A percentile compares a stretch with the other conserved stretches of the same genome.
phyloP scores from a whole-genome alignment of 2,329 filamentous ascomycete species.

The Ophiostoma australiae region DNA sequence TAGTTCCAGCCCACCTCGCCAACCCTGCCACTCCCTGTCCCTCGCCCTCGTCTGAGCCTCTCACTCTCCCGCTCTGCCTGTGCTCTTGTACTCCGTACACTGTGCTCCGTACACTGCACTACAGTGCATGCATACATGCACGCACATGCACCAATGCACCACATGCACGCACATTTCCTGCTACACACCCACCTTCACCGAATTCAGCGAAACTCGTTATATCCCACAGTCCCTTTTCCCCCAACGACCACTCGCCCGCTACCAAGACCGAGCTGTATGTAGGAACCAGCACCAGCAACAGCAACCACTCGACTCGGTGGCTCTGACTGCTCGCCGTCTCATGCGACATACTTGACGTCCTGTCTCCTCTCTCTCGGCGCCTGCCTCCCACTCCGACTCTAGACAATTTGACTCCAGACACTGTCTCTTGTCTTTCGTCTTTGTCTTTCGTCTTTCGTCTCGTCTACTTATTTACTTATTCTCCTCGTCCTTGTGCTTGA shows the following conservation, averaged over 20 bases:
- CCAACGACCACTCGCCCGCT: background rate
- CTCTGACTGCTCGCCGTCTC: constrained; percentile 9
- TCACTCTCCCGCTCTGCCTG: constrained; percentile 12
- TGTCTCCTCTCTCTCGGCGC: constrained; percentile 4
- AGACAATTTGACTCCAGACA: background rate
- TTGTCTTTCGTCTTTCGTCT: background rate
- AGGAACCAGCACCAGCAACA: background rate
- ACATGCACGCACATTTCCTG: constrained; percentile 7
- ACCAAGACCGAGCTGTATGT: background rate
- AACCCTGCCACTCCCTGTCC: constrained; percentile 10
- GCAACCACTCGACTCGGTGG: background rate
- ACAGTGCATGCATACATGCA: background rate
- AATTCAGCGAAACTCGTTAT: constrained; percentile 20
- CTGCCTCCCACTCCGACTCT: background rate
- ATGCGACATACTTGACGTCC: constrained; percentile 16
- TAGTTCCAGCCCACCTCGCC: constrained; percentile 3
- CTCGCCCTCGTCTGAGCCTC: background rate
- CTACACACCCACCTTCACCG: constrained; percentile 19
- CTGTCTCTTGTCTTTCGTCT: constrained; percentile 7
- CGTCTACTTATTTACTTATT: constrained; percentile 15
- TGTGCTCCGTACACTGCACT: constrained; percentile 3
- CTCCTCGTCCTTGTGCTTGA: constrained; percentile 9
- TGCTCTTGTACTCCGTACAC: background rate
- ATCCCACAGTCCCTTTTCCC: constrained; percentile 17
- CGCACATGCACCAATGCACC: constrained; percentile 9